Evolutionary conservation across 345 rosid genomes (phyloP), one percentile per base, ranked within the genome.

Genomic region (Salix exigua): DNA sequence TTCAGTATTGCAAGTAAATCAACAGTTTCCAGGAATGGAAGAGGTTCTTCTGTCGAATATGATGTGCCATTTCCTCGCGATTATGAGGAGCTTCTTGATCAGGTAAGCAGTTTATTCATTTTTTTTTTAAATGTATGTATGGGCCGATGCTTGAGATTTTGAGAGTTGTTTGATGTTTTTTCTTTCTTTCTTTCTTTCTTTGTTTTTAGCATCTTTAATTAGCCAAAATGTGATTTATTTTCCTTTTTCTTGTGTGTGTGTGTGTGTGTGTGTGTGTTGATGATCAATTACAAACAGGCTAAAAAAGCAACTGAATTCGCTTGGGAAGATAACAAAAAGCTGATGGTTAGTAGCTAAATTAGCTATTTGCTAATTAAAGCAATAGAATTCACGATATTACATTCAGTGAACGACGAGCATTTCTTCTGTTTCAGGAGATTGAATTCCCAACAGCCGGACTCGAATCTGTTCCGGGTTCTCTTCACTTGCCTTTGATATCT

Each of bases 371-470:
- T 18, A 62, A 61, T 48, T n/a, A 42, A 6, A 66, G 37, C 18
- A 70, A 63, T 72, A 42, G 66, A 53, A 70, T 79, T 71, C 28
- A 31, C 35, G 46, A 53, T 74, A 13, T 19, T 44, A 11, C 33
- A 48, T 48, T 78, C 78, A 48, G 66, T 88, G 81, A 87, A 74
- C 16, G 63, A 48, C 48, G 13, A 64, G 75, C 68, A 73, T 73
- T 71, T 42, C 14, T 11, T 42, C 37, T 85, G 66, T 83, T 83
- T 66, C 92, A 94, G 98, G 98, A 94, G 88, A 89, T 94, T 72
- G 98, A 94, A 81, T 90, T 94, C 81, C 98, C 98, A 46, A 91
- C 98, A 51, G 89, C 95, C 74, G 98, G 98, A 77, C 91, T 94
- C 75, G 87, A 84, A 71, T 94, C 98, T 67, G 98, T 94, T 6